Base-by-base conservation (phyloP, 1,139 yeast genomes). In the Tardiomyces digboiensis region DNA sequence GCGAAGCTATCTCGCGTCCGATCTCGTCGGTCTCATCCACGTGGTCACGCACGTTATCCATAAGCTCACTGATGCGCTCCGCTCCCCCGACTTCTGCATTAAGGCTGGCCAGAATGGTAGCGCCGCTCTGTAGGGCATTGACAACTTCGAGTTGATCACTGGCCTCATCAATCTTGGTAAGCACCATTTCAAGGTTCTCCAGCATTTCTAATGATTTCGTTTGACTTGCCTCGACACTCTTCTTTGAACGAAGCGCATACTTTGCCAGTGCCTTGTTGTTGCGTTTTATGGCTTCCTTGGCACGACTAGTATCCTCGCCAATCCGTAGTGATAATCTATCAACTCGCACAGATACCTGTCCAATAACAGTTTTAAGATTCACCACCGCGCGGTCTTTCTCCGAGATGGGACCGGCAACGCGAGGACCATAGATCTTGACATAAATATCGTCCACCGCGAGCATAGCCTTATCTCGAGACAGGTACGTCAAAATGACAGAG, bases 41-140 rank as follows among this genome's bases (percentile, higher is more conserved):
- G 29, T 56, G 60, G n/a, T 64, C 67, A 16, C 55, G 55, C 36
- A 67, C 44, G 41, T 52, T 51, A 36, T 66, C 70, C 52, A 63
- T 55, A 21, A 66, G 51, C 20, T 59, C 59, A 13, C 61, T 62
- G 10, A 64, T 68, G 42, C 55, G 52, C 38, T 65, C 71, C 7
- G 56, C 61, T 4, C 62, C 65, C 2, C 67, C 65, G 21, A 58
- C 54, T 7, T 56, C 53, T 38, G 50, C 45, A 48, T 67, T 66
- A 42, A 66, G 52, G 29, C 51, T 42, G 29, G 52, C 48, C 29
- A 67, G 55, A 39, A 65, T 54, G 29, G 46, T 46, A 2, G 58
- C 55, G 26, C 66, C 60, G 21, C 60, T 49, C 42, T 55, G 49
- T 36, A 65, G 52, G 21, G 66, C 67, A 7, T 48, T 52, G 19